Evolutionary conservation across 805 yeast genomes (phyloP).

Genomic region (Pichia rugopelliculosa): DNA sequence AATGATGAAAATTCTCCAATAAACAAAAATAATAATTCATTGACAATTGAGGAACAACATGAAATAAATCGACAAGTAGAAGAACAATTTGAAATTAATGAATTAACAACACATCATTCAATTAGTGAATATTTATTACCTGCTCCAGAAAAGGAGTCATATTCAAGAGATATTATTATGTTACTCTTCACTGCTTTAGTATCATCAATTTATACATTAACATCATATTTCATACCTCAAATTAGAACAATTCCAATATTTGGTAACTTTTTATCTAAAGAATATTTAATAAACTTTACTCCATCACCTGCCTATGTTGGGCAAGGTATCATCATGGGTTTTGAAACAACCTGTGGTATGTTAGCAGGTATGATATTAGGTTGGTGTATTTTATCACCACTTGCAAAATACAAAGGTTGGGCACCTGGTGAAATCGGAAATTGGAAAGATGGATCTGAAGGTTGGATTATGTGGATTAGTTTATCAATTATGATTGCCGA

Average conservation of each 20-base stretch:
- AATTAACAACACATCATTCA: neutral
- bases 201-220: conserved; percentile 66
- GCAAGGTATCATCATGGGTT: conserved; percentile 96
- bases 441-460: conserved; percentile 92
- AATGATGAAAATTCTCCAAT: neutral
- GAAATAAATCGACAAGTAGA: neutral
- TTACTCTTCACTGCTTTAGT: conserved; percentile 53
- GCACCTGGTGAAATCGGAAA: conserved; percentile 85
- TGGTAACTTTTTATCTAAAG: conserved; percentile 53
- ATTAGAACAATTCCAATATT: conserved; percentile 67
- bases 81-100: neutral
- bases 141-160: conserved; percentile 18
- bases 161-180: conserved; percentile 52
- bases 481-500: conserved; percentile 92
- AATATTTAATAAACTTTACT: conserved; percentile 80
- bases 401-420: conserved; percentile 68
- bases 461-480: conserved; percentile 95
- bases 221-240: conserved; percentile 67
- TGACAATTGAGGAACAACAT: neutral
- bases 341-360: conserved; percentile 87
- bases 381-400: conserved; percentile 87
- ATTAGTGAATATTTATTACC: neutral
- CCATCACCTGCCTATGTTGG: conserved; percentile 98
- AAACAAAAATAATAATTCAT: neutral
- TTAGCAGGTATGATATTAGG: conserved; percentile 82